These are phyloP conservation scores for Sordaria brevicollis DNA, from an alignment of 495 filamentous ascomycete species.

Conservation along the genomic window DNA sequence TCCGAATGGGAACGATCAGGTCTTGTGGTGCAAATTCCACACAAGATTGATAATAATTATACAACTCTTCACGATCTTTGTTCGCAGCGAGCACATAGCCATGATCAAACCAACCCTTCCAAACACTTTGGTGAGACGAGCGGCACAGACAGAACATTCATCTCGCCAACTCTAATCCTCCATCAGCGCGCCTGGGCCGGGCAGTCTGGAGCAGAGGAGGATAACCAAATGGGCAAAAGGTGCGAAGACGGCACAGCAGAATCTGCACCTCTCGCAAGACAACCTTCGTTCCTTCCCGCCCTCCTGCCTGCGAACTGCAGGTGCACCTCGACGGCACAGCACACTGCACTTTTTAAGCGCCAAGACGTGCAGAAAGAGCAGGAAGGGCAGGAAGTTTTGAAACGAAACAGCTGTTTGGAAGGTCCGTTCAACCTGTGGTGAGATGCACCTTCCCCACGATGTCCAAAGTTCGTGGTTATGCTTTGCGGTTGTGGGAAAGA, in stretches of 20 bases:
- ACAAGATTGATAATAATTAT: not conserved
- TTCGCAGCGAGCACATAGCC: not conserved
- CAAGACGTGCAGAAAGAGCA: no score
- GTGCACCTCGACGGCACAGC: not conserved
- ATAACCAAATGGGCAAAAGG: not conserved
- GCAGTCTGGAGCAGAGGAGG: not conserved
- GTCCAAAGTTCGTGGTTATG: not conserved
- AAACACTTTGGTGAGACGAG: not conserved
- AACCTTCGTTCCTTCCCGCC: not conserved
- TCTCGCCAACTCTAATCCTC: not conserved
- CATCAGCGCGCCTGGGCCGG: no score
- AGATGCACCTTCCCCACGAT: not conserved
- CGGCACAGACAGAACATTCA: not conserved
- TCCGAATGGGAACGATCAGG: not conserved
- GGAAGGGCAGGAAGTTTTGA: not conserved
- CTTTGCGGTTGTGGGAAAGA: not conserved
- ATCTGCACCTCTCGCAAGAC: not conserved
- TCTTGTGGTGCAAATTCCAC: not conserved
- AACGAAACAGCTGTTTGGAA: not conserved
- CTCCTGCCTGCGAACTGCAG: not conserved
- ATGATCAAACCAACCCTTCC: no score
- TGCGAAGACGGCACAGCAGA: not conserved
- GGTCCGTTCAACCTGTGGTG: not conserved
- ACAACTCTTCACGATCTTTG: no score
- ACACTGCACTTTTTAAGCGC: not conserved